Evolutionary conservation across 2,329 filamentous ascomycete genomes (phyloP).

Genomic region (Diaporthe batatas): DNA sequence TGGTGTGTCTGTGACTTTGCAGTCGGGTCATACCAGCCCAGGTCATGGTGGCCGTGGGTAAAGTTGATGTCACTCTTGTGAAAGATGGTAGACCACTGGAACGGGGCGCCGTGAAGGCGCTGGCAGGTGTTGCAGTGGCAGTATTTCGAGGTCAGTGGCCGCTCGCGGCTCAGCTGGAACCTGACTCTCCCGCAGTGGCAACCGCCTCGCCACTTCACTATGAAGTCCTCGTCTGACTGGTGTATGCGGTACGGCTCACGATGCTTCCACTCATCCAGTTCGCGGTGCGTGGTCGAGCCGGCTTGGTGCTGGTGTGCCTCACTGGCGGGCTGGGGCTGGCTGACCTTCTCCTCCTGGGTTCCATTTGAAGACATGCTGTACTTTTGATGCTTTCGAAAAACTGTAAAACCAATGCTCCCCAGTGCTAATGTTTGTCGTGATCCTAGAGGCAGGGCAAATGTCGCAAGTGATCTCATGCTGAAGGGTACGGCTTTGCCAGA

Average conservation of each 20-base stretch:
- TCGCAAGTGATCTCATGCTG: constrained; percentile 34
- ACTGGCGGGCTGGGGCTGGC: constrained; percentile 29
- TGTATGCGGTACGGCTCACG: constrained; percentile 47
- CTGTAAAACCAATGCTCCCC: not conserved
- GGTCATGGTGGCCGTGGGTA: constrained; percentile 70
- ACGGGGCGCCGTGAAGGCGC: constrained; percentile 83
- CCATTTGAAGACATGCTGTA: constrained; percentile 5
- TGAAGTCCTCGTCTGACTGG: constrained; percentile 47
- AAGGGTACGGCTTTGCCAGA: not conserved
- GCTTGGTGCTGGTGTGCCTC: constrained; percentile 48
- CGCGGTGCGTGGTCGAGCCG: constrained; percentile 43
- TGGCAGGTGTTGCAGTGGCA: constrained; percentile 90
- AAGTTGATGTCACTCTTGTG: constrained; percentile 83
- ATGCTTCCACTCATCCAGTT: constrained; percentile 48
- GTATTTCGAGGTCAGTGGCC: constrained; percentile 80
- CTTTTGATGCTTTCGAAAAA: not conserved
- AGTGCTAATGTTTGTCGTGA: not conserved
- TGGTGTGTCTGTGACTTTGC: constrained; percentile 73
- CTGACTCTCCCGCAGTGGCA: constrained; percentile 85
- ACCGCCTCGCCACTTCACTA: constrained; percentile 48
- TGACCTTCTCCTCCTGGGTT: constrained; percentile 26
- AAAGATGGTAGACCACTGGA: constrained; percentile 93
- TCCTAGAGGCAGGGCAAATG: not conserved
- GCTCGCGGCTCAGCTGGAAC: constrained; percentile 77
- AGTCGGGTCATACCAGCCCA: constrained; percentile 79